A percentile compares a stretch with the other conserved stretches of the same genome.
phyloP scores from a whole-genome alignment of 2,329 filamentous ascomycete species.

The Colletotrichum aenigma region DNA sequence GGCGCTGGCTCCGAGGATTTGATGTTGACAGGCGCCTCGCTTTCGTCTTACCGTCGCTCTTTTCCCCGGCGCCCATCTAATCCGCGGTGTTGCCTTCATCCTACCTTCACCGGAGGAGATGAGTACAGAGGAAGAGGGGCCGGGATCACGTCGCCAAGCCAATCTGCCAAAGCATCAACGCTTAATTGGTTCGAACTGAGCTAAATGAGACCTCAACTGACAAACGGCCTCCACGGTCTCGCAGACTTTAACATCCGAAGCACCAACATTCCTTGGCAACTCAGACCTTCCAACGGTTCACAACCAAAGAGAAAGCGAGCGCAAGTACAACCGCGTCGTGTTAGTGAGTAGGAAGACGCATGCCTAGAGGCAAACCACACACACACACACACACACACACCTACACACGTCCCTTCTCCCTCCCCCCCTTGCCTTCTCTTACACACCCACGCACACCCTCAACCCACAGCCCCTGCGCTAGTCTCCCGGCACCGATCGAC shows the following conservation, averaged over 20 bases:
- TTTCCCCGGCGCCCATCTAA: not conserved
- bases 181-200: not conserved
- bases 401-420: not conserved
- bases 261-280: not conserved
- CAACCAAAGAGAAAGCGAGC: not conserved
- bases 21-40: slow-evolving; percentile 3
- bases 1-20: not conserved
- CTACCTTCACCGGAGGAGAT: not conserved
- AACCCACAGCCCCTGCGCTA: slow-evolving; percentile 11
- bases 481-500: slow-evolving; percentile 5
- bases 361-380: not conserved
- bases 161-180: not conserved
- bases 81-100: not conserved
- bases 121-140: not conserved
- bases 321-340: not conserved
- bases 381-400: not conserved
- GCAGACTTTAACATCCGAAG: slow-evolving; percentile 10
- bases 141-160: not conserved
- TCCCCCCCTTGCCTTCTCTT: not conserved
- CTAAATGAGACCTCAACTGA: not conserved
- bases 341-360: not conserved
- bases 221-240: not conserved
- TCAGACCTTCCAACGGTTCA: not conserved
- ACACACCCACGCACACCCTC: not conserved
- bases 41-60: not conserved